A percentile compares a stretch with the other conserved stretches of the same genome.
phyloP scores from a whole-genome alignment of 140 eudicot genomes.

The Stevia rebaudiana region DNA sequence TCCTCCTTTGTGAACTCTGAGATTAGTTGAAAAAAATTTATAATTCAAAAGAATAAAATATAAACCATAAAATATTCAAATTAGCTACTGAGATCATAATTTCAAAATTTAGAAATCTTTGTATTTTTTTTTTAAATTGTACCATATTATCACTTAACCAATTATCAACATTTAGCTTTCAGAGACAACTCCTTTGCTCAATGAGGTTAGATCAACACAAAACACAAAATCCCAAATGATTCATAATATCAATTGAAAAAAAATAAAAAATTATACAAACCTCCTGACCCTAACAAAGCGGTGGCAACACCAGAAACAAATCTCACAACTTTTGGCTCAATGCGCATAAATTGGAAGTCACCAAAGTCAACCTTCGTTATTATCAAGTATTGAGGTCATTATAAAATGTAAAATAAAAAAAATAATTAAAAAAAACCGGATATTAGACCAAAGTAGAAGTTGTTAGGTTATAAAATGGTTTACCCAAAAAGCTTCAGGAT shows the following conservation, averaged over 20 bases:
- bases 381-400: constrained; percentile 9
- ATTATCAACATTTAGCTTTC: neutral
- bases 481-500: constrained; percentile 97
- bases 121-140: neutral
- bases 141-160: neutral
- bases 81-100: constrained; percentile 2
- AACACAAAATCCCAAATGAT: neutral
- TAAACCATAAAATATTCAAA: neutral
- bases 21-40: constrained; percentile 6
- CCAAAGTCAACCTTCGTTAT: constrained; percentile 92
- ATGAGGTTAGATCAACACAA: neutral
- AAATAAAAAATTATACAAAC: constrained; percentile 33
- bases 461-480: neutral
- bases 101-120: neutral
- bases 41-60: neutral
- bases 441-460: neutral
- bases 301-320: constrained; percentile 97
- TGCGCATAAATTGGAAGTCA: constrained; percentile 90
- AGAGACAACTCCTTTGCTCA: neutral
- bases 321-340: constrained; percentile 83
- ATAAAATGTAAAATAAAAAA: neutral
- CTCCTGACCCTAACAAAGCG: constrained; percentile 94
- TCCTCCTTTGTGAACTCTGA: constrained; percentile 75
- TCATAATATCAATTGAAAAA: constrained; percentile 5
- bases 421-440: neutral